A percentile compares a stretch with the other conserved stretches of the same genome.
These are phyloP conservation scores for Xylariales sp. DNA, from an alignment of 2,329 filamentous ascomycete species.

Conservation along the genomic window DNA sequence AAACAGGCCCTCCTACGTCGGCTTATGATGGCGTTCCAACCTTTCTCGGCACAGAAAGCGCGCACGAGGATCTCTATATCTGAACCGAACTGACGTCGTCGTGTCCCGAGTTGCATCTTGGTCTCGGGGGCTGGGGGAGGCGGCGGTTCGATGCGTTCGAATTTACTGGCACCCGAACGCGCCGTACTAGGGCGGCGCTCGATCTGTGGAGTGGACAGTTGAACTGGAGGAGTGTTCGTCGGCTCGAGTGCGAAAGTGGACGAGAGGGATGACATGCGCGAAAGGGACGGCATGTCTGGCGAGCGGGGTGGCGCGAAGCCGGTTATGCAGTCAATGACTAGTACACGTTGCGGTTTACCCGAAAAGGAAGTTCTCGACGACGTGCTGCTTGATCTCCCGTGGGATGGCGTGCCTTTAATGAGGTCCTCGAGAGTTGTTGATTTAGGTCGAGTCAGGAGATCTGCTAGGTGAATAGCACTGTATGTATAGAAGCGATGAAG, in stretches of 20 bases:
- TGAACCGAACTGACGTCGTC: constrained; percentile 69
- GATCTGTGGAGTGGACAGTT: constrained; percentile 42
- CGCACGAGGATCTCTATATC: constrained; percentile 77
- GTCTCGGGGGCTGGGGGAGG: constrained; percentile 49
- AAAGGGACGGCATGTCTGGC: constrained; percentile 59
- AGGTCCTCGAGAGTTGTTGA: constrained; percentile 44
- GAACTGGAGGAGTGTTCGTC: constrained; percentile 39
- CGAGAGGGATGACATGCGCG: constrained; percentile 58
- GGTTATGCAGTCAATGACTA: constrained; percentile 74
- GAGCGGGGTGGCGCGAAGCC: constrained; percentile 59
- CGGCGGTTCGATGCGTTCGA: constrained; percentile 48
- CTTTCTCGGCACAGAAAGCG: constrained; percentile 78
- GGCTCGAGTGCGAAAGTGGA: constrained; percentile 51
- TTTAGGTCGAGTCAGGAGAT: constrained; percentile 62
- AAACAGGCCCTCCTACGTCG: constrained; percentile 75
- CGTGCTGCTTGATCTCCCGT: constrained; percentile 31
- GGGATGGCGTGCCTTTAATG: constrained; percentile 26
- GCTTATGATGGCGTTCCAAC: constrained; percentile 79
- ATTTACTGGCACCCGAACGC: constrained; percentile 43
- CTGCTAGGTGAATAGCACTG: constrained; percentile 67
- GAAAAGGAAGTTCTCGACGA: constrained; percentile 38
- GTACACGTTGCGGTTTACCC: constrained; percentile 56
- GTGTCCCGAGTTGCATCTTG: constrained; percentile 67
- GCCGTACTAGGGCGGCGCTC: constrained; percentile 46
- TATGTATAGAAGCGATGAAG: constrained; percentile 73